Evolutionary conservation across 1,284 basidiomycete genomes (phyloP).

Genomic region (Fomitiporia mediterranea): DNA sequence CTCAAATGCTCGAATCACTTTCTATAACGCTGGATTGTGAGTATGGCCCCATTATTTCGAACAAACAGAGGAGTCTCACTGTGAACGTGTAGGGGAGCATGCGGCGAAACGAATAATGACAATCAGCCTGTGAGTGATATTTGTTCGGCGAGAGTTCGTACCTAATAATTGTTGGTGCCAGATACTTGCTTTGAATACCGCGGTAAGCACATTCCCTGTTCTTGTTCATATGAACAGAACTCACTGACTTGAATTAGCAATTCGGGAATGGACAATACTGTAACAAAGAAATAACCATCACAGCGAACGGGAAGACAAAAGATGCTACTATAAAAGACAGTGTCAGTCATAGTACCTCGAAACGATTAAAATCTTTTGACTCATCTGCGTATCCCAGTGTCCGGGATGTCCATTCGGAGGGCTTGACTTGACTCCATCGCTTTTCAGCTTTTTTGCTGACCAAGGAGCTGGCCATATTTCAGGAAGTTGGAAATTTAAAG

Average conservation of each 20-base stretch:
- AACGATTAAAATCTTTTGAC: not conserved
- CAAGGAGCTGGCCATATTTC: constrained; percentile 1
- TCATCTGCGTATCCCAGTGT: constrained; percentile 42
- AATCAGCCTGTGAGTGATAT: not conserved
- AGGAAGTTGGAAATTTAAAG: constrained; percentile 5
- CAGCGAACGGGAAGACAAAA: not conserved
- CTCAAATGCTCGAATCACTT: constrained; percentile 5
- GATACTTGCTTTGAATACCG: constrained; percentile 3
- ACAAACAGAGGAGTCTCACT: too few relatives aligned
- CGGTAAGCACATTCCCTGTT: too few relatives aligned
- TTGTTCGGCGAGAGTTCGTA: too few relatives aligned
- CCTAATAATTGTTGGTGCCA: not conserved
- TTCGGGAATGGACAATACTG: not conserved
- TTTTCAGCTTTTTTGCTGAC: constrained; percentile 3
- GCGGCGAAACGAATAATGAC: constrained; percentile 3
- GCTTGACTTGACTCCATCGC: constrained; percentile 33
- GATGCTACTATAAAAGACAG: constrained; percentile 4
- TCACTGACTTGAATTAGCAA: not conserved
- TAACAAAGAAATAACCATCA: constrained; percentile 8
- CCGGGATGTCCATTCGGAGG: constrained; percentile 64
- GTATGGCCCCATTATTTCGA: not conserved
- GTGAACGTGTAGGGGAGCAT: not conserved
- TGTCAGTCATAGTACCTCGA: constrained; percentile 2
- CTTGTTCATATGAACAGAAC: not conserved
- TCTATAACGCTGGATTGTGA: constrained; percentile 3